These are phyloP conservation scores for Ciborinia camelliae DNA, from an alignment of 2,329 filamentous ascomycete species.

Conservation along the genomic window DNA sequence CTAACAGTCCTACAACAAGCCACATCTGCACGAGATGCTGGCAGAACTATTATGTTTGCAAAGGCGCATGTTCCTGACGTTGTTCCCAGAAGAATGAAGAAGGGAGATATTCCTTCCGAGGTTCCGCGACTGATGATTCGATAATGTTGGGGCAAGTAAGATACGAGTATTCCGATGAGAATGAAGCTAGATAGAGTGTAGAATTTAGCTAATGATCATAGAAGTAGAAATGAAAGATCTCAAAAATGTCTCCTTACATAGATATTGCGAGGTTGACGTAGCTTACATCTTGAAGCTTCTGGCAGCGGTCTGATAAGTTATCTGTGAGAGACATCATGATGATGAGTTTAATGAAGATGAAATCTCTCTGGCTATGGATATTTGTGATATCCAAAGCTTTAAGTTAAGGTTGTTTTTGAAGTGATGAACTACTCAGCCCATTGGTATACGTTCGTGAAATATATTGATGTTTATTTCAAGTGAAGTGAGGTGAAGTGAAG, in stretches of 20 bases:
- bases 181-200: conserved; percentile 51
- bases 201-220: neutral
- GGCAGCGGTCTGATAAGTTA: conserved; percentile 41
- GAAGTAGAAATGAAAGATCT: neutral
- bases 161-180: conserved; percentile 81
- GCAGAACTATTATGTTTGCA: conserved; percentile 85
- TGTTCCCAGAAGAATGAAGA: conserved; percentile 90
- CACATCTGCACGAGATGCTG: conserved; percentile 78
- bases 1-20: conserved; percentile 81
- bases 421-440: neutral
- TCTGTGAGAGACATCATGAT: conserved; percentile 21
- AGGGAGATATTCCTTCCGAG: conserved; percentile 91
- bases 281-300: conserved; percentile 49
- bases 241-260: conserved; percentile 43
- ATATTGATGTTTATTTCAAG: neutral
- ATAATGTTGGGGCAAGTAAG: conserved; percentile 91
- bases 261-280: conserved; percentile 52
- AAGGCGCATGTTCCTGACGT: conserved; percentile 86
- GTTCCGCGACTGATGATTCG: conserved; percentile 83
- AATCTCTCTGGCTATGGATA: neutral
- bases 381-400: neutral
- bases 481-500: too few species aligned
- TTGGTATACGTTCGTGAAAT: neutral
- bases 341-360: neutral
- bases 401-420: neutral